Base-by-base conservation (phyloP, 805 yeast genomes). In the Yamadazyma olivae region DNA sequence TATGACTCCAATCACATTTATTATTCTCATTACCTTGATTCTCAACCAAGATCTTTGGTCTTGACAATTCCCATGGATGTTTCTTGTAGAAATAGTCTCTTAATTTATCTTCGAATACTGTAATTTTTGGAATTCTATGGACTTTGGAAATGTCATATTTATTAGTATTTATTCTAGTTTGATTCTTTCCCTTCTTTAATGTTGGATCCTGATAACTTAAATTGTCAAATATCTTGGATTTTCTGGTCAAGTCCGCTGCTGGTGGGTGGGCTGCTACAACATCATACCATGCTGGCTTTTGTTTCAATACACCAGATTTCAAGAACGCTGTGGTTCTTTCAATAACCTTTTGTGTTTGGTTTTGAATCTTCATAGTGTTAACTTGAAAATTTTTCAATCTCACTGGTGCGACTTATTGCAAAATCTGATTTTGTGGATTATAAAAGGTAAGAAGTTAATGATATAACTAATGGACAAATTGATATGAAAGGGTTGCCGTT, bases 51-150 rank as follows among this genome's bases (percentile, higher is more conserved):
- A 78, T 71, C 56, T 85, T 86, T 10, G 98, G 96, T 48, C 95
- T 76, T 1, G 98, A 87, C 36, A 90, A 68, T 62, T 93, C 99
- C 99, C 99, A 93, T 5, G 99, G 99, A 61, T 93, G 99, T 56
- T 90, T 96, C 40, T 79, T 79, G 60, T 82, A 91, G 54, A 93
- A 93, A 17, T 84, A 68, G 31, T 75, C 71, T 65, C 99, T 78
- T 48, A 93, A 62, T 49, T 82, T 79, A 61, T 93, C 99, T 59
- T 91, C 93, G 36, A 78, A 57, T 47, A 74, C 82, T 38, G 57
- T 59, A 51, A 85, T 63, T 44, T 72, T 70, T 27, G 77, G 75
- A 8, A 83, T 71, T 45, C 69, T 62, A 48, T 70, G 68, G 12
- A 81, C 53, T 46, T 66, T 64, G 38, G 68, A 67, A 31, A 63